A percentile compares a stretch with the other conserved stretches of the same genome.
Conservation (phyloP, 352 stramenopile genomes). For the Pythium guiyangense region DNA sequence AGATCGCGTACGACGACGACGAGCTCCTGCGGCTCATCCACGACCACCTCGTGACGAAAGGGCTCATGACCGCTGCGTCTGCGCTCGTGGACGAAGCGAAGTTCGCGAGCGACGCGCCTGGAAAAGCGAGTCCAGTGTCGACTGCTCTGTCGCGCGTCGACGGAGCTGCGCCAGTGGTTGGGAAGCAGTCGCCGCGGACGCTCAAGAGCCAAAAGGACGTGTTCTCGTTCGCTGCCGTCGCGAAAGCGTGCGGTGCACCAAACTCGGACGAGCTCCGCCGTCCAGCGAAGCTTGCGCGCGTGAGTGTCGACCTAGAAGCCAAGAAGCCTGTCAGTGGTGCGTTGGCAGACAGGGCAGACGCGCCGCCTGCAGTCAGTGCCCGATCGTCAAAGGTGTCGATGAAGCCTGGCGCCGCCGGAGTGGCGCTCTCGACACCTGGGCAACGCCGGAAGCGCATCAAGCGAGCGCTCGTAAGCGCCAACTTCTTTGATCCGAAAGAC, state of each 20-base stretch:
- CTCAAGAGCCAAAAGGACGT: conserved; percentile 4
- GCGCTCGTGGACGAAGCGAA: conserved; percentile 46
- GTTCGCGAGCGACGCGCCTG: conserved; percentile 17
- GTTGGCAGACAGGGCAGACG: neutral
- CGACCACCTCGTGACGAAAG: conserved; percentile 76
- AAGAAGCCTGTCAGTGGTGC: conserved; percentile 6
- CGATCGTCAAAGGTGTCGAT: neutral
- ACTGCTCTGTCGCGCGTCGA: conserved; percentile 13
- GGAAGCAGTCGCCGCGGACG: conserved; percentile 12
- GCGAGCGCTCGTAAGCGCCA: conserved; percentile 17
- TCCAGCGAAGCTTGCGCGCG: conserved; percentile 12
- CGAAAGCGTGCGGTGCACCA: neutral
- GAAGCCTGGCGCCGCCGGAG: neutral
- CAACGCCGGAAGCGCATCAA: conserved; percentile 30
- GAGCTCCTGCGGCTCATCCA: conserved; percentile 82
- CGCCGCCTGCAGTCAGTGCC: neutral
- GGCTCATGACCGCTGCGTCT: conserved; percentile 50
- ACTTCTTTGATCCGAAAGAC: conserved; percentile 27
- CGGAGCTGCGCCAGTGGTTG: conserved; percentile 1
- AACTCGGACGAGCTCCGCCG: conserved; percentile 9
- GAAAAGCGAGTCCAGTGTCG: conserved; percentile 1
- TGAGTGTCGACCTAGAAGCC: neutral
- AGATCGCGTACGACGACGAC: conserved; percentile 81
- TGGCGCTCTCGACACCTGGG: conserved; percentile 1
- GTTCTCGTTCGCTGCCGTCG: conserved; percentile 3